A percentile compares a stretch with the other conserved stretches of the same genome.
phyloP scores from a whole-genome alignment of 129 eudicot genomes.

The Flaveria sonorensis region DNA sequence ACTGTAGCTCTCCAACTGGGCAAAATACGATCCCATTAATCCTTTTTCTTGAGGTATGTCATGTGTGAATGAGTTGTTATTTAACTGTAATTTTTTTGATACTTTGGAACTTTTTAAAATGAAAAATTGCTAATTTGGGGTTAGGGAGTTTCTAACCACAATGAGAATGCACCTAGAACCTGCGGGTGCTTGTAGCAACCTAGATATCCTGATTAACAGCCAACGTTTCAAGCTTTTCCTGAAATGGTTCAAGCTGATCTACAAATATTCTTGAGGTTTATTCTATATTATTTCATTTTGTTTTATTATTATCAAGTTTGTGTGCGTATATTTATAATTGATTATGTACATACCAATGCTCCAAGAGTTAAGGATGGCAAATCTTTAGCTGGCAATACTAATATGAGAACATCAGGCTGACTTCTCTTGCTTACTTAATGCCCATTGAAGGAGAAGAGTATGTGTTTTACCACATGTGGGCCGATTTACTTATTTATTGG shows the following conservation, averaged over 20 bases:
- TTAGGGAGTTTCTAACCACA: too few species aligned
- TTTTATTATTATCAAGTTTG: neutral
- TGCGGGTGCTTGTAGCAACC: too few species aligned
- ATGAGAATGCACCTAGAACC: too few species aligned
- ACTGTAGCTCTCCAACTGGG: too few species aligned
- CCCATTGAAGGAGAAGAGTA: constrained; percentile 80
- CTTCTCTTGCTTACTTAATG: constrained; percentile 67
- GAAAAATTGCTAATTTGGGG: too few species aligned
- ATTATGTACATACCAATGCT: constrained; percentile 64
- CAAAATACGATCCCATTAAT: too few species aligned
- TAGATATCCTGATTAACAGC: constrained; percentile 27
- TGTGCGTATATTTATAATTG: neutral
- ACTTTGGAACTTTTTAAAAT: too few species aligned
- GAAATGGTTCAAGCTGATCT: constrained; percentile 87
- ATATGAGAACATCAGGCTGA: constrained; percentile 77
- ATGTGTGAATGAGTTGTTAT: too few species aligned
- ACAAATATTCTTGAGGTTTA: constrained; percentile 69
- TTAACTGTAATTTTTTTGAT: too few species aligned
- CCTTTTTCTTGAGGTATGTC: too few species aligned
- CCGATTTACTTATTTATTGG: neutral
- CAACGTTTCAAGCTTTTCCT: constrained; percentile 80
- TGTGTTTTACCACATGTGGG: constrained; percentile 11
- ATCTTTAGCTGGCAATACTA: constrained; percentile 63
- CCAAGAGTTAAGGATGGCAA: constrained; percentile 78
- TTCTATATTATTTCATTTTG: neutral